Evolutionary conservation across 75 land plant species (phyloP).

Genomic region (Picea glauca): DNA sequence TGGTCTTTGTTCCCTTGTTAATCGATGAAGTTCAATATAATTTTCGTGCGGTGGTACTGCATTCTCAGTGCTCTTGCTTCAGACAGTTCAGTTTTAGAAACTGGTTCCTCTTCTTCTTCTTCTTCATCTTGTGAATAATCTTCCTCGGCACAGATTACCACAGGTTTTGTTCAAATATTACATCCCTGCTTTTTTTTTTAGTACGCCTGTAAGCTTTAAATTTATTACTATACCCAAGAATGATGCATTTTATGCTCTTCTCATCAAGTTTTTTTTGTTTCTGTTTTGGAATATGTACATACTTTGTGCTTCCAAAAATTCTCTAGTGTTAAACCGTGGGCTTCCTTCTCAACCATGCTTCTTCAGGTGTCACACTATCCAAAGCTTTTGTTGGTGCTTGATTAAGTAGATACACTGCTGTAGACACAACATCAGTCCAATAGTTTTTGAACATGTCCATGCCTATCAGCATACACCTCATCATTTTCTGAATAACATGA

Average conservation of each 20-base stretch:
- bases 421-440: neutral
- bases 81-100: neutral
- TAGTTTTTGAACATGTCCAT: neutral
- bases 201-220: neutral
- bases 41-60: neutral
- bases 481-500: neutral
- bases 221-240: neutral
- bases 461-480: neutral
- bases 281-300: neutral
- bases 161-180: neutral
- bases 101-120: neutral
- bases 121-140: neutral
- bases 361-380: neutral
- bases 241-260: neutral
- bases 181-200: neutral
- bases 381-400: neutral
- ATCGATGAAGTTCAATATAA: neutral
- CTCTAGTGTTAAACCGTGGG: neutral
- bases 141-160: neutral
- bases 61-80: neutral
- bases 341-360: neutral
- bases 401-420: neutral
- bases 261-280: neutral
- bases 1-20: neutral
- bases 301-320: neutral